Base-by-base conservation (phyloP, 129 eudicot species). In the Deinandra increscens region DNA sequence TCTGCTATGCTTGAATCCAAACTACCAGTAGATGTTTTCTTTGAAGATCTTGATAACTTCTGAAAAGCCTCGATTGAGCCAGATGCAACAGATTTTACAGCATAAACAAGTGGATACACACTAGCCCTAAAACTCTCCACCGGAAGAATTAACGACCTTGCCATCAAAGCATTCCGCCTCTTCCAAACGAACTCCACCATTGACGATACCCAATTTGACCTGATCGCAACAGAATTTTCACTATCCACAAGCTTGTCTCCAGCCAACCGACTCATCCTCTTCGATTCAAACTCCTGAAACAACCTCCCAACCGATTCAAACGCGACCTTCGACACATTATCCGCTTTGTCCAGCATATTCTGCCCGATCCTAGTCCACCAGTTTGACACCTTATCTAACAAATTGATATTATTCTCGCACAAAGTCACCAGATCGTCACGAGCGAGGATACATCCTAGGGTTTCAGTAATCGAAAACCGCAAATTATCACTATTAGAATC, bases 181-280 rank as follows among this genome's bases (percentile, higher is more conserved):
- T 76, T 84, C 98, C 98, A 93, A 4, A 85, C 86, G 22, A 86
- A 89, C 53, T 86, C 96, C 64, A 89, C 96, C 98, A 87, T 89
- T 0, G 92, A 89, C 1, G 87, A 79, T 48, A 93, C 88, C 98
- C 98, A 93, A 68, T 93, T 87, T 1, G 98, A 93, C 62, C 98
- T 68, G 63, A 93, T 89, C 11, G 98, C 98, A 11, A 93, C 97
- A 0, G 98, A 93, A 75, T 93, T 93, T 64, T 93, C 98, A 73
- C 88, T 89, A 78, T 93, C 98, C 19, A 93, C 90, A 39, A 93
- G 83, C 87, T 93, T 93, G 64, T 93, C 98, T 7, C 98, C 97
- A 0, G 98, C 98, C 68, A 93, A 78, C 18, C 98, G 70, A 60
- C 96, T 86, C 98, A 93, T 93, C 71, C 91, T 70, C 83, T 93